Conservation (phyloP, 768 basidiomycete species). For the Mycena olivaceomarginata region DNA sequence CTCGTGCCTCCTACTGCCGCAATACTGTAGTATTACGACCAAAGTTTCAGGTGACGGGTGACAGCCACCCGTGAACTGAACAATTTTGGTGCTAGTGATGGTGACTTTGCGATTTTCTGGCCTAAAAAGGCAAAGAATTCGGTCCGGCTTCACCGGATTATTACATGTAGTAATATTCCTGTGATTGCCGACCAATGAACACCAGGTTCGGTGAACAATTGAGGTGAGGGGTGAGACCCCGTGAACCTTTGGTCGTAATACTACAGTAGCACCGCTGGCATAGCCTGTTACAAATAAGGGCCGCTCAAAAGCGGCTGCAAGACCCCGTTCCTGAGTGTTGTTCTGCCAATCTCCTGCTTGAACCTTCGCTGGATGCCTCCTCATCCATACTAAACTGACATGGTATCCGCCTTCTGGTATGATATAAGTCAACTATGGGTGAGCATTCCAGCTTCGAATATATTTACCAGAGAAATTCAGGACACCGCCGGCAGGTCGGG, state of each 20-base stretch:
- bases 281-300: constrained; percentile 6
- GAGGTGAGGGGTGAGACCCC: no score
- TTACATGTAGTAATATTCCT: no score
- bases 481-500: constrained; percentile 1
- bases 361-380: not conserved
- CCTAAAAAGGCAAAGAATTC: no score
- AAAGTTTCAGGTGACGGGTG: no score
- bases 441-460: constrained; percentile 9
- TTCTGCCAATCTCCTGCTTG: constrained; percentile 3
- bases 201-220: no score
- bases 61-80: no score
- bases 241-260: no score
- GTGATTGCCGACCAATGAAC: no score
- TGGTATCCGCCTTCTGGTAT: not conserved
- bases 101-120: no score
- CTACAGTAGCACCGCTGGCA: not conserved
- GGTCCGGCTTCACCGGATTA: no score
- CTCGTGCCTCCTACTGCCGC: not conserved
- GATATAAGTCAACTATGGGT: not conserved
- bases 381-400: not conserved
- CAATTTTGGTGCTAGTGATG: no score
- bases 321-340: constrained; percentile 1
- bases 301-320: not conserved
- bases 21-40: not conserved
- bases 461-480: constrained; percentile 3